Percentiles rank a stretch among this genome's conserved stretches.
phyloP scores from a whole-genome alignment of 257 asterid species.

The Henckelia pumila region DNA sequence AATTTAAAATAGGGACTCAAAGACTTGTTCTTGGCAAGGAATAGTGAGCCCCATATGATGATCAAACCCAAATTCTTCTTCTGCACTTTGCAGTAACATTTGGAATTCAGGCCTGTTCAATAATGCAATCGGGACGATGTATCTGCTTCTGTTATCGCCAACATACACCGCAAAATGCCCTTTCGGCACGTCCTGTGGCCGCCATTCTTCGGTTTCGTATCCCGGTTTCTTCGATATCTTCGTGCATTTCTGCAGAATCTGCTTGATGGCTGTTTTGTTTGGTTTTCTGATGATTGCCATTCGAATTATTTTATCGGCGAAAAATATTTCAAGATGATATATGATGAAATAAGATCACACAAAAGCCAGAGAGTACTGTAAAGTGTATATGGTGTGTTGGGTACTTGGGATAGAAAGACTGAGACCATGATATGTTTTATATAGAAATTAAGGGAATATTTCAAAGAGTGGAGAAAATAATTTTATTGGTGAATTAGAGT shows the following conservation, averaged over 20 bases:
- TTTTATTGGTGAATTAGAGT: too few species aligned
- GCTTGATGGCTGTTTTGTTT: constrained; percentile 50
- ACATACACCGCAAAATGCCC: constrained; percentile 64
- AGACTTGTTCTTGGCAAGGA: constrained; percentile 49
- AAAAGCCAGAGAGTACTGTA: too few species aligned
- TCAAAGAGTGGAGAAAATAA: too few species aligned
- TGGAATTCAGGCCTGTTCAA: constrained; percentile 39
- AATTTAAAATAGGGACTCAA: constrained; percentile 40
- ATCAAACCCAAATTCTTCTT: constrained; percentile 61
- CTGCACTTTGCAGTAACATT: constrained; percentile 42
- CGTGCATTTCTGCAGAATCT: constrained; percentile 48
- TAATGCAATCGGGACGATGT: constrained; percentile 47
- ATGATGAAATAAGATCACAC: too few species aligned
- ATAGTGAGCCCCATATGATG: constrained; percentile 54
- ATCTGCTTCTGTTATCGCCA: constrained; percentile 44
- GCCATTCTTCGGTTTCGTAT: constrained; percentile 32
- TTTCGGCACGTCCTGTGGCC: constrained; percentile 50
- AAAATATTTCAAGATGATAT: too few species aligned
- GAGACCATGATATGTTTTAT: too few species aligned
- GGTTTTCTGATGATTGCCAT: constrained; percentile 43
- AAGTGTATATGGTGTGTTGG: too few species aligned
- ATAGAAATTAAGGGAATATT: too few species aligned
- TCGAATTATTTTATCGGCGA: too few species aligned
- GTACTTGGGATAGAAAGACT: too few species aligned
- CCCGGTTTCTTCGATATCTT: constrained; percentile 43